A percentile compares a stretch with the other conserved stretches of the same genome.
These are phyloP conservation scores for Tephrocybe rancida DNA, from an alignment of 768 basidiomycete genomes.

Conservation along the genomic window DNA sequence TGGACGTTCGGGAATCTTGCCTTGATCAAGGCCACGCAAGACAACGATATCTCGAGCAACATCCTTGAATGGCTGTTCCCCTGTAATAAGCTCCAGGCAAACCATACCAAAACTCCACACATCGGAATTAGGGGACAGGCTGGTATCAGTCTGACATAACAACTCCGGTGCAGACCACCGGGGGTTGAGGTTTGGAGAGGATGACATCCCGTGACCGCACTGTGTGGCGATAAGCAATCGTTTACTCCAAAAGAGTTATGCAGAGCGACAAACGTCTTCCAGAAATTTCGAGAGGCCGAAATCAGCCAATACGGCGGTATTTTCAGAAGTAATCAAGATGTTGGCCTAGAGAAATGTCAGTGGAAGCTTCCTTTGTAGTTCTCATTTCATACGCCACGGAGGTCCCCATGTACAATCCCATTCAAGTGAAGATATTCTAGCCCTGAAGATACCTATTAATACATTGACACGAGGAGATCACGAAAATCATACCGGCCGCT, in stretches of 20 bases:
- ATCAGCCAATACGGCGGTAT: slow-evolving; percentile 42
- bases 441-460: slow-evolving; percentile 25
- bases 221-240: slow-evolving; percentile 6
- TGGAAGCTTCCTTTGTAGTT: not conserved
- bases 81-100: slow-evolving; percentile 47
- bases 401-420: slow-evolving; percentile 42
- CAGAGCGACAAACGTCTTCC: slow-evolving; percentile 32
- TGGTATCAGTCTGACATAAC: slow-evolving; percentile 25
- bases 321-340: slow-evolving; percentile 40
- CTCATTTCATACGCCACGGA: slow-evolving; percentile 33
- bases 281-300: slow-evolving; percentile 45
- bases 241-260: not conserved
- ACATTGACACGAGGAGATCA: not conserved
- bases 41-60: slow-evolving; percentile 34
- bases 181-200: slow-evolving; percentile 28
- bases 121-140: slow-evolving; percentile 39
- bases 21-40: slow-evolving; percentile 34
- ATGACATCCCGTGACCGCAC: slow-evolving; percentile 29
- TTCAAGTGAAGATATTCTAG: slow-evolving; percentile 41
- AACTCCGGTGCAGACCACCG: slow-evolving; percentile 48
- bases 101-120: slow-evolving; percentile 55
- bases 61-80: slow-evolving; percentile 37
- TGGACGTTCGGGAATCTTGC: slow-evolving; percentile 40
- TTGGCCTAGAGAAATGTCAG: slow-evolving; percentile 35
- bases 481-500: slow-evolving; percentile 32